Evolutionary conservation across 805 yeast species (phyloP).

Genomic region (Saccharomycodes ludwigii): DNA sequence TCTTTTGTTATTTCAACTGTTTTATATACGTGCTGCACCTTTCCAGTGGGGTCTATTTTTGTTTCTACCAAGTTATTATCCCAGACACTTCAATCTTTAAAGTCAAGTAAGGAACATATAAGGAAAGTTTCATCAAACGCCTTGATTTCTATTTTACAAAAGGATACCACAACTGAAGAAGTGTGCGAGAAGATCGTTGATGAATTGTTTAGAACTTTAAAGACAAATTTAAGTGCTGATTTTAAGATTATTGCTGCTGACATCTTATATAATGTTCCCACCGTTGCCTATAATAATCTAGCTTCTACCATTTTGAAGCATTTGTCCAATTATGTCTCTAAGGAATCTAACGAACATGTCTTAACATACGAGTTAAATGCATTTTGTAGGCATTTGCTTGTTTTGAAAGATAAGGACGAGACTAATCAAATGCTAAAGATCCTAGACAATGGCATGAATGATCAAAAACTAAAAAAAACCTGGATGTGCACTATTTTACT

Average conservation of each 20-base stretch:
- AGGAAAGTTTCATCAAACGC: conserved; percentile 37
- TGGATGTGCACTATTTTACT: conserved; percentile 46
- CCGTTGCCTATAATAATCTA: conserved; percentile 13
- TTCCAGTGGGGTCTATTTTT: conserved; percentile 14
- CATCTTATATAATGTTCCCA: conserved; percentile 27
- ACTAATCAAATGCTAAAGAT: conserved; percentile 18
- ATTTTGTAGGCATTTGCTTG: conserved; percentile 33
- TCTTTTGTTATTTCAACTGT: conserved; percentile 47
- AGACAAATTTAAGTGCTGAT: conserved; percentile 50
- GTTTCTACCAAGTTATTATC: conserved; percentile 35
- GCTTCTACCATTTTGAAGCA: conserved; percentile 30
- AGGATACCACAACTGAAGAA: conserved; percentile 16
- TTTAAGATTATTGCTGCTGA: conserved; percentile 43
- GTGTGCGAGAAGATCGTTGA: conserved; percentile 28
- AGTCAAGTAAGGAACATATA: conserved; percentile 59
- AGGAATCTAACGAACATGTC: conserved; percentile 67
- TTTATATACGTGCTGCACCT: conserved; percentile 18
- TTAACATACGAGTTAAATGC: conserved; percentile 38
- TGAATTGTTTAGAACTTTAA: conserved; percentile 45
- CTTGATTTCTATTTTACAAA: conserved; percentile 14
- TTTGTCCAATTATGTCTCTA: conserved; percentile 41
- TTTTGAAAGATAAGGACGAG: conserved; percentile 14
- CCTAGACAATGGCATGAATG: conserved; percentile 49
- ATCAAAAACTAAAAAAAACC: conserved; percentile 49
- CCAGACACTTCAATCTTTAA: conserved; percentile 43